A percentile compares a stretch with the other conserved stretches of the same genome.
phyloP scores from a whole-genome alignment of 2,329 filamentous ascomycete genomes.

The Colletotrichum lupini region DNA sequence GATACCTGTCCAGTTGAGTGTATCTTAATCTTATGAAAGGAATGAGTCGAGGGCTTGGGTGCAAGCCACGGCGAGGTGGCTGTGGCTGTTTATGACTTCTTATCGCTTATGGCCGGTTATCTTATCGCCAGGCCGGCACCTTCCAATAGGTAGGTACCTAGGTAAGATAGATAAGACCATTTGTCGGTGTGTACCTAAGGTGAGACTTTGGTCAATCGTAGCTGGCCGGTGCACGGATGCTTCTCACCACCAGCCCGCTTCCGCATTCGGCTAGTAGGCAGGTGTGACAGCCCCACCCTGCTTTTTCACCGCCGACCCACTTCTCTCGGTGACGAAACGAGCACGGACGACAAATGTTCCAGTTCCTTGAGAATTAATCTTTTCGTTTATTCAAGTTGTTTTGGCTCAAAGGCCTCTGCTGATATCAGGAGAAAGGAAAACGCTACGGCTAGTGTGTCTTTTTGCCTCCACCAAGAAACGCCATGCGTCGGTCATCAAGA shows the following conservation, averaged over 20 bases:
- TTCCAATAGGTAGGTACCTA: no score
- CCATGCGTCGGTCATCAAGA: constrained; percentile 27
- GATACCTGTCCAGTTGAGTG: no score
- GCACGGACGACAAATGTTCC: not conserved
- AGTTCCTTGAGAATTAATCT: not conserved
- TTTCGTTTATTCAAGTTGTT: not conserved
- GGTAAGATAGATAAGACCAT: no score
- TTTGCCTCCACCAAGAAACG: not conserved
- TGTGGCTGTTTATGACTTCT: no score
- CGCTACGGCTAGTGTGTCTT: constrained; percentile 10
- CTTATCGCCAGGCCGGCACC: no score
- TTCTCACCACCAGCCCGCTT: not conserved
- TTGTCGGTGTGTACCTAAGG: not conserved
- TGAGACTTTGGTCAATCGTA: not conserved
- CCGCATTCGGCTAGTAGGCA: not conserved
- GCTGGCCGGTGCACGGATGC: not conserved
- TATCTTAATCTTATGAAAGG: no score
- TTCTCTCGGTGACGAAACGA: not conserved
- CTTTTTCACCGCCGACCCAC: no score
- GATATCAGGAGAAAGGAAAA: not conserved
- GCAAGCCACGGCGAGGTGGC: no score
- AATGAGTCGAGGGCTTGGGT: no score
- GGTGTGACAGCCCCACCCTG: not conserved
- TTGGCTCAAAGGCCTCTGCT: not conserved
- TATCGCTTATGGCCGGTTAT: no score